phyloP scores from a whole-genome alignment of 2,329 filamentous ascomycete genomes.

The Juglanconis juglandina region DNA sequence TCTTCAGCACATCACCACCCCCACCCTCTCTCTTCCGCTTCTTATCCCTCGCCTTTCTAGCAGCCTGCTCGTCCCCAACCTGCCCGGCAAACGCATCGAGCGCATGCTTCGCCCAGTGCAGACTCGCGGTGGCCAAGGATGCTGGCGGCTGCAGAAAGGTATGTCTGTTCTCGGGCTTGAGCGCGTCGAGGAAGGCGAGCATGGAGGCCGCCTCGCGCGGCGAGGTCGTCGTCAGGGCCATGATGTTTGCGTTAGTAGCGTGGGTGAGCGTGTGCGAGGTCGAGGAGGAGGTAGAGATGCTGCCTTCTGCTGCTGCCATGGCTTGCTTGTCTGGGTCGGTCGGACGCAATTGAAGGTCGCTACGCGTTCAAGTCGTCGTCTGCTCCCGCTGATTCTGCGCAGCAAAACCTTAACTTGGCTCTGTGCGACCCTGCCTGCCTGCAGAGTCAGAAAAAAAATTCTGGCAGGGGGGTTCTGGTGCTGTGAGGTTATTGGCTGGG shows the following conservation, averaged over 20 bases:
- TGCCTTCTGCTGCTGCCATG: conserved; percentile 35
- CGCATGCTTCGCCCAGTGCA: conserved; percentile 74
- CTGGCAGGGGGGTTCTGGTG: neutral
- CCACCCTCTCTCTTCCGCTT: conserved; percentile 70
- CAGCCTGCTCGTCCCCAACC: conserved; percentile 68
- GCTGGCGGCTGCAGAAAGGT: conserved; percentile 71
- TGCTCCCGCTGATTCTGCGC: neutral
- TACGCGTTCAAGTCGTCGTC: neutral
- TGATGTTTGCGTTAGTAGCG: conserved; percentile 33
- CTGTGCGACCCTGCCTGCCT: neutral
- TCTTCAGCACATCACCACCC: conserved; percentile 58
- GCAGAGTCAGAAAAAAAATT: conserved; percentile 2
- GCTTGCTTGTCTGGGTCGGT: neutral
- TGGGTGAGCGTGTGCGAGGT: conserved; percentile 62
- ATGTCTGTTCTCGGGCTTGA: conserved; percentile 61
- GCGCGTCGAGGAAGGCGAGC: conserved; percentile 52
- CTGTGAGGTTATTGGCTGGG: neutral
- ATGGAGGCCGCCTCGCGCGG: conserved; percentile 36
- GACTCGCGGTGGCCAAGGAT: conserved; percentile 64
- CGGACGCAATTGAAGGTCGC: neutral
- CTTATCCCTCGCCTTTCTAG: conserved; percentile 61
- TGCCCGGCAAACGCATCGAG: conserved; percentile 74
- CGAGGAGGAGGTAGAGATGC: conserved; percentile 58
- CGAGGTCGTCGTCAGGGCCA: conserved; percentile 32
- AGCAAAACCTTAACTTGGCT: neutral